phyloP scores from a whole-genome alignment of 1,284 basidiomycete species.

The Schizopora paradoxa region DNA sequence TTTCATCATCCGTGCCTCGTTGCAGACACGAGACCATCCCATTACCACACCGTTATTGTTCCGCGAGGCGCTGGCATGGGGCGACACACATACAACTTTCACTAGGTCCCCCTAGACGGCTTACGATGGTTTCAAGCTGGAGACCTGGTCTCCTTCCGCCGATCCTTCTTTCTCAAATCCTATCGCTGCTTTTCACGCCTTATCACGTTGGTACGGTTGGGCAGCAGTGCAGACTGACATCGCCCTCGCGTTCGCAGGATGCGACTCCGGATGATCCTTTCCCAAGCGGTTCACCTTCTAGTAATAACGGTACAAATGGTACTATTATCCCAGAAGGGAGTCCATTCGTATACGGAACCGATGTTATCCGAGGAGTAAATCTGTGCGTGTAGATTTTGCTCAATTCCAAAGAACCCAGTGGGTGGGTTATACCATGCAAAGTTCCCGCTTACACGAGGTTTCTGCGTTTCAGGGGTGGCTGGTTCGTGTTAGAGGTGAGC shows the following conservation, averaged over 20 bases:
- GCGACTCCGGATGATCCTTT: slow-evolving; percentile 15
- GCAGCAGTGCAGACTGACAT: slow-evolving; percentile 16
- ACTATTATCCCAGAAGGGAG: slow-evolving; percentile 2
- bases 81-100: too few species aligned
- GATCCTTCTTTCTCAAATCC: too few species aligned
- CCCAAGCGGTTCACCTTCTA: slow-evolving; percentile 4
- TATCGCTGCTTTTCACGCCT: not conserved
- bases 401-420: not conserved
- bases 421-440: not conserved
- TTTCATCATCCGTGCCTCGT: too few species aligned
- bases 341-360: slow-evolving; percentile 18
- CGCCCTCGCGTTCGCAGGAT: slow-evolving; percentile 5
- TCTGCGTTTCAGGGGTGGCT: slow-evolving; percentile 18
- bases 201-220: not conserved
- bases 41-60: too few species aligned
- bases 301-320: slow-evolving; percentile 10
- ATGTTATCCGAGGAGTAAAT: slow-evolving; percentile 22
- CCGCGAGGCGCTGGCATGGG: too few species aligned
- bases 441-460: not conserved
- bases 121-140: too few species aligned
- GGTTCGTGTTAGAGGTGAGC: slow-evolving; percentile 24
- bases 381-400: slow-evolving; percentile 16
- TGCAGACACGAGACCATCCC: too few species aligned
- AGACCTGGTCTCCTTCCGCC: slow-evolving; percentile 3
- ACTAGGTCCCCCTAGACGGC: too few species aligned